Evolutionary conservation across 441 rosid genomes (phyloP), one percentile per base, ranked within the genome.

Genomic region (Pelargonium myrrhifolium): DNA sequence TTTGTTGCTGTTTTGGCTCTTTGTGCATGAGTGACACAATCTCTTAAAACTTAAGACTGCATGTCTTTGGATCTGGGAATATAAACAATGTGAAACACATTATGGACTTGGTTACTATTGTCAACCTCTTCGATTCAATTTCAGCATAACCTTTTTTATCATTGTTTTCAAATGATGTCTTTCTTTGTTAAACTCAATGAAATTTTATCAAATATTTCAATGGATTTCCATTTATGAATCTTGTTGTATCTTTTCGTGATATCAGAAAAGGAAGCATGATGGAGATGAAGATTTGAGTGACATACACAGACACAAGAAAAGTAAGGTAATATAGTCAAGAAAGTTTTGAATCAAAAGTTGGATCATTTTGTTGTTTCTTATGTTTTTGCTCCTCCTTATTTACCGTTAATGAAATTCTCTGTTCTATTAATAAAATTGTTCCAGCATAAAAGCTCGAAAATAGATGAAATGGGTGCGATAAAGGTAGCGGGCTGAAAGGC

Each of bases 361-460:
- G 24, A 8, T 58, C n/a, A 4, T 18, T 17, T 55, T 9, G 20
- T 17, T 55, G 60, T 20, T 55, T 22, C 7, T 18, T 55, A 10
- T 17, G 60, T 55, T 10, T 11, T 0, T 53, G 0, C 9, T 53
- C 59, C 9, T 53, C 7, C 61, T 21, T 58, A 11, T 58, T 18
- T 15, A 12, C 47, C 15, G 28, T 0, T 78, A 61, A 80, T 71
- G 63, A 28, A 37, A 55, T 11, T 20, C 37, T 69, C 4, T 31
- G 37, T 39, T 67, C 12, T 66, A 1, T 31, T 9, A 9, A 37
- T 68, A 45, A 20, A 63, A 65, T 66, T 45, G 22, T 76, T 77
- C 68, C 89, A 93, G 99, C 96, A 87, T 77, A 93, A 82, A 74
- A 89, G 92, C 81, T 89, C 97, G 45, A 93, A 87, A 82, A 81